Evolutionary conservation across 1,284 basidiomycete species (phyloP), one percentile per base, ranked within the genome.

Genomic region (Apiotrichum gamsii): DNA sequence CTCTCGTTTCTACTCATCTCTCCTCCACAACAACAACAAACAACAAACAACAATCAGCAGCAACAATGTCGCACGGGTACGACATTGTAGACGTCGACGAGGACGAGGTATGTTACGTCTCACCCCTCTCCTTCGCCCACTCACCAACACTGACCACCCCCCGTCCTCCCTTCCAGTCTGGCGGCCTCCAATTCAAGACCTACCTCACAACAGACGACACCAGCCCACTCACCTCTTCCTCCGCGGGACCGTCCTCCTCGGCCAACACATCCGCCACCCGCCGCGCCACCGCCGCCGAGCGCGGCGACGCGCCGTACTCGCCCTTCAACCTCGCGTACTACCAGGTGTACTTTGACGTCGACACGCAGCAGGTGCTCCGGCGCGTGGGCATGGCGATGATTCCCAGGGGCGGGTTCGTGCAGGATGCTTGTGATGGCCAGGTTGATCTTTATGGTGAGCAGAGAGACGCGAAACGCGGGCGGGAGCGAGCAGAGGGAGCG

Each of bases 361-460:
- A 75, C 50, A 73, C 70, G 15, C 54, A 54, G 20, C 71, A 68
- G 3, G 69, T 77, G 11, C 49, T 74, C 15, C 71, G 73, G 44
- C 64, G 75, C 11, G 67, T 72, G 25, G 67, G 61, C 18, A 60
- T 67, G 52, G 70, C 74, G 4, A 70, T 75, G 59, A 60, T 75
- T 15, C 75, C 75, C 2, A 60, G 64, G 14, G 64, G 72, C 38
- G 72, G 72, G 32, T 77, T 76, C 51, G 62, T 76, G 15, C 54
- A 59, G 16, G 69, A 73, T 18, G 69, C 70, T 0, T 72, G 76
- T 42, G 71, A 74, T 13, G 74, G 72, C 10, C 66, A 72, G 38
- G 71, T 76, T 1, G 76, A 77, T 51, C 60, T 77, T 5, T 77
- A 77, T 52, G 76, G 73, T 74, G 49, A 42, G 59, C 39, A 33